Evolutionary conservation across 768 basidiomycete species (phyloP).

Genomic region (Clitopilus hobsonii): DNA sequence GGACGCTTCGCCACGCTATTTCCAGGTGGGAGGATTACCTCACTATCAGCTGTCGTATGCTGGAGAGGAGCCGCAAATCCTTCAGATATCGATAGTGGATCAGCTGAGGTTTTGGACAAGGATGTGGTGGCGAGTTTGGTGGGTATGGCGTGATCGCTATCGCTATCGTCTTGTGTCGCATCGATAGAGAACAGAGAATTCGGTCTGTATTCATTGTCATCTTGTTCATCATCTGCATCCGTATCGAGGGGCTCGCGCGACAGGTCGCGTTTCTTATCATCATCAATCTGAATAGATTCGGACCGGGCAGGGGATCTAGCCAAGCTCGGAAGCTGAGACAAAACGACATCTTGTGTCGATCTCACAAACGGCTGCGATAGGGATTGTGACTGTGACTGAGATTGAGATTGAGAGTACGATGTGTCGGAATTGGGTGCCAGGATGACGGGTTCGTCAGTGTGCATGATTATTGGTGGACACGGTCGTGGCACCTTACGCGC

Average conservation of each 20-base stretch:
- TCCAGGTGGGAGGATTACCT: not conserved
- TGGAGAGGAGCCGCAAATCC: not conserved
- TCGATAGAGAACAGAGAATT: not conserved
- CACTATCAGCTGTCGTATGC: not conserved
- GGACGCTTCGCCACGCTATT: not conserved
- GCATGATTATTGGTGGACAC: constrained; percentile 18
- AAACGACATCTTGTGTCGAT: constrained; percentile 12
- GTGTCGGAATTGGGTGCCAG: constrained; percentile 55
- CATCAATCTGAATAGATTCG: not conserved
- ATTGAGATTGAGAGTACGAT: constrained; percentile 33
- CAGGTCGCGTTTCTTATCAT: not conserved
- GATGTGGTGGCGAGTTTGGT: not conserved
- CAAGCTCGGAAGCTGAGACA: constrained; percentile 14
- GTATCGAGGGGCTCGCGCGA: not conserved
- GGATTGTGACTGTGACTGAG: constrained; percentile 27
- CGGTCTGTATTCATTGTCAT: not conserved
- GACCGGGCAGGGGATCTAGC: not conserved
- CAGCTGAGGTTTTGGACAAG: no score
- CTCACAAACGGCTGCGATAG: constrained; percentile 24
- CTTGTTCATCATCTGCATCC: not conserved
- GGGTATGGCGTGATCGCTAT: not conserved
- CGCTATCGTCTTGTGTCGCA: not conserved
- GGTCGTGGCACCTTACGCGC: constrained; percentile 48
- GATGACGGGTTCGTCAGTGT: constrained; percentile 19
- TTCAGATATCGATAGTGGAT: not conserved